Evolutionary conservation across 176 grass and related monocot species (phyloP), one percentile per base, ranked within the genome.

Genomic region (Avena insularis): DNA sequence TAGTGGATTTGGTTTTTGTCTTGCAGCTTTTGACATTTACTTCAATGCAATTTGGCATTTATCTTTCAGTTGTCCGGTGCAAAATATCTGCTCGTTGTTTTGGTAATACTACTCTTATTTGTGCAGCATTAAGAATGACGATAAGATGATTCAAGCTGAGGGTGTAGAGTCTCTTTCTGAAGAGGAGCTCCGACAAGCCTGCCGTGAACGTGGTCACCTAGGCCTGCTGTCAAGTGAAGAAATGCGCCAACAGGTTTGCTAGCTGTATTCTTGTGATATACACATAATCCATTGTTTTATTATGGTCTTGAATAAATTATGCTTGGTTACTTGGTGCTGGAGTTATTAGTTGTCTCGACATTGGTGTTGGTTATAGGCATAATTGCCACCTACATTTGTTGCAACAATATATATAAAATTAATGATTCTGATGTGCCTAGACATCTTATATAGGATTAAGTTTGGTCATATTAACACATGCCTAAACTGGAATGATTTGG

Each of bases 111-210:
- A 82, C 73, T 58, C 46, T 62, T 72, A 36, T 56, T 65, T 86
- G 54, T 86, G 31, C 78, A 99, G 97, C 80, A 99, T 99, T 91
- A 99, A 99, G 77, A 92, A 99, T 38, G 97, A 99, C 82, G 97
- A 99, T 87, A 96, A 93, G 71, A 82, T 96, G 79, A 99, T 99
- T 84, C 94, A 99, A 94, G 85, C 92, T 62, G 97, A 99, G 86
- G 94, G 92, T 75, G 79, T 99, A 21, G 97, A 99, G 84, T 91
- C 94, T 94, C 97, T 99, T 87, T 94, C 97, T 84, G 94, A 96
- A 90, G 94, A 99, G 83, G 97, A 99, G 82, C 92, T 99, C 81
- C 90, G 92, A 80, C 97, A 96, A 90, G 94, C 97, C 59, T 99
- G 92, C 76, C 92, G 89, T 77, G 97, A 99, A 88, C 87, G 97